phyloP scores from a whole-genome alignment of 495 filamentous ascomycete species.

The Podospora pseudocomata region DNA sequence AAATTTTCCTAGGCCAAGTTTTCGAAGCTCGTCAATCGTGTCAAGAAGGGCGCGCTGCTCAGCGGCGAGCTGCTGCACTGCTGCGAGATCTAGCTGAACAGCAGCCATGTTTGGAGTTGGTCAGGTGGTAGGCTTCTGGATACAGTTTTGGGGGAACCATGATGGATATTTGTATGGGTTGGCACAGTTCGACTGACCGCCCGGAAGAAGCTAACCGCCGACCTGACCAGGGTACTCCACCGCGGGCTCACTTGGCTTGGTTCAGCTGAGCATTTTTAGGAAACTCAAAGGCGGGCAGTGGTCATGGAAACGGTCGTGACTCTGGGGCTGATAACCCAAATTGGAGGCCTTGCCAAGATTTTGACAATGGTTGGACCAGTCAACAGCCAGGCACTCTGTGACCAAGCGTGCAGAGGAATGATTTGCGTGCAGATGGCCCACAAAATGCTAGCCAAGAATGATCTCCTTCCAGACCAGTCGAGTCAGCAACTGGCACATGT shows the following conservation, averaged over 20 bases:
- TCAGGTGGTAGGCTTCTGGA: no score
- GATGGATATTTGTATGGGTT: no score
- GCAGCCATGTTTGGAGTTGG: neutral
- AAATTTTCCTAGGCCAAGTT: conserved; percentile 9
- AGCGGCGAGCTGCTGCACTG: neutral
- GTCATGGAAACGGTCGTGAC: no score
- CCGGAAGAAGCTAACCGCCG: no score
- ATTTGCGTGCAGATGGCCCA: neutral
- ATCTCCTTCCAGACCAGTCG: conserved; percentile 43
- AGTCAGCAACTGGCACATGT: conserved; percentile 28
- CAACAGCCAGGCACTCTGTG: neutral
- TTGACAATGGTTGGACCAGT: neutral
- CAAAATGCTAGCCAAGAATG: conserved; percentile 32
- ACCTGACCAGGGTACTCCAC: no score
- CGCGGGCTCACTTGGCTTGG: no score
- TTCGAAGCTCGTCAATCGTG: conserved; percentile 12
- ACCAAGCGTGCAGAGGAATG: neutral
- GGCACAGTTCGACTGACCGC: no score
- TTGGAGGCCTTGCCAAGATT: no score
- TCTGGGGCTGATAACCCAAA: no score
- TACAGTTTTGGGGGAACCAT: no score
- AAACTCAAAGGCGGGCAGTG: no score
- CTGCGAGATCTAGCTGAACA: neutral
- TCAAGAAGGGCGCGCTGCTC: conserved; percentile 15
- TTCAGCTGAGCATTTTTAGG: no score